Evolutionary conservation across 2,329 filamentous ascomycete species (phyloP), one percentile per base, ranked within the genome.

Genomic region (Cladosporium sp.): DNA sequence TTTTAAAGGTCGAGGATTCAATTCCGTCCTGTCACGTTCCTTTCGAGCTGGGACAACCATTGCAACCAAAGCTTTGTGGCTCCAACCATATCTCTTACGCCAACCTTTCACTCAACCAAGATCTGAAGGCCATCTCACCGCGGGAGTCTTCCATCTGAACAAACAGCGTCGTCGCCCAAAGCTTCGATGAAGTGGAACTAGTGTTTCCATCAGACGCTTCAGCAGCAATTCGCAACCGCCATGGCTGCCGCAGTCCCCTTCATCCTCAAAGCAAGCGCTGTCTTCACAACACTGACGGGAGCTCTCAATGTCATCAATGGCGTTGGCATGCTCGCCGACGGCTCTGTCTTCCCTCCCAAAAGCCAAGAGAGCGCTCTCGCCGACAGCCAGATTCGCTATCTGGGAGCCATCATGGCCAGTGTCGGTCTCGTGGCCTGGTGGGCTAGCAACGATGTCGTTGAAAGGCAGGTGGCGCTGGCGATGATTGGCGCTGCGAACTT

Each of bases 351-450:
- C 39, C 28, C 25, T 17, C 38, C 51, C 9, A 43, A 34, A 22
- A 45, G 14, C 25, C 17, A n/a, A 2, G 14, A n/a, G 25, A 55
- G 22, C 51, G 51, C 51, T 7, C 51, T 55, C 25, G 40, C 51
- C 15, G 54, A 57, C 7, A 38, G 28, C 19, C 54, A 57, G 17
- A 49, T 57, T 34, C 42, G 54, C 12, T 57, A 38, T 34, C 19
- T 57, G 8, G 54, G 42, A 1, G 34, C 30, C 30, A 22, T 38
- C 7, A 22, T 39, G 15, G 43, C 54, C 3, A 42, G 28, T n/a
- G 14, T 15, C 1, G 54, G 54, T 6, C 22, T 30, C 5, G 30
- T 50, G 8, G 25, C 14, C 15, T 57, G 54, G 54, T 57, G 54
- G 54, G 34, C 19, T 15, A 49, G 42, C 34, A 28, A 28, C 28